phyloP scores from a whole-genome alignment of 345 rosid species.

The Cardamine occulta region DNA sequence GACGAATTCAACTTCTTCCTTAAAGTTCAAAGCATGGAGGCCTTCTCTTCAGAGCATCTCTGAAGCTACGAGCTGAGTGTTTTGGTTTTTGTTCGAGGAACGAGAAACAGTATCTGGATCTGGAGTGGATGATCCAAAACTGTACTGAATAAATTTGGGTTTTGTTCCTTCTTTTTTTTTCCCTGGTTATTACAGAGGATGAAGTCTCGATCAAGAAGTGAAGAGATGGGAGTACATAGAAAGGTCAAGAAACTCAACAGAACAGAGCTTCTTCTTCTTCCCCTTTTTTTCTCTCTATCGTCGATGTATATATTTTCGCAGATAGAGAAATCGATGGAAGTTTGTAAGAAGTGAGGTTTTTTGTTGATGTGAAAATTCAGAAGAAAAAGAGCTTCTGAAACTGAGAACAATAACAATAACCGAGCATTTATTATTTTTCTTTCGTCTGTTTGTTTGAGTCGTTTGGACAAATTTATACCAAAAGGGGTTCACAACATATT shows the following conservation, averaged over 20 bases:
- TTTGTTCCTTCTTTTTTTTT: not conserved
- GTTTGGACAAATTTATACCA: no score
- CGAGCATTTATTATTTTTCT: no score
- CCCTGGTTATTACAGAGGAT: constrained; percentile 23
- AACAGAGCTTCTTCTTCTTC: constrained; percentile 22
- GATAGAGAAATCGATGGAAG: not conserved
- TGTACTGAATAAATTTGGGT: constrained; percentile 19
- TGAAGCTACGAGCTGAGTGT: constrained; percentile 58
- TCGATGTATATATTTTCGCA: constrained; percentile 43
- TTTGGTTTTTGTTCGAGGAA: constrained; percentile 17
- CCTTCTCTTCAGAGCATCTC: constrained; percentile 86
- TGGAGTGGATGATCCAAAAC: constrained; percentile 13
- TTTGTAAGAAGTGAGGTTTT: no score
- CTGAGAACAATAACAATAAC: no score
- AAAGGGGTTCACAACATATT: no score
- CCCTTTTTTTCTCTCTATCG: constrained; percentile 31
- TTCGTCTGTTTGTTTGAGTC: no score
- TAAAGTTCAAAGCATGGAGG: constrained; percentile 69
- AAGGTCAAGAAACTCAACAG: constrained; percentile 16
- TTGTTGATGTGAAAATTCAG: no score
- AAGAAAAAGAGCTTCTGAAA: no score
- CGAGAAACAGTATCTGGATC: constrained; percentile 22
- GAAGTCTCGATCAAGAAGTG: constrained; percentile 24
- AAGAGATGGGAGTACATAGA: constrained; percentile 14
- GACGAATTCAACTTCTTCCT: constrained; percentile 44